Evolutionary conservation across 1,284 basidiomycete species (phyloP), one percentile per base, ranked within the genome.

Genomic region (Xerocomus nothofagi): DNA sequence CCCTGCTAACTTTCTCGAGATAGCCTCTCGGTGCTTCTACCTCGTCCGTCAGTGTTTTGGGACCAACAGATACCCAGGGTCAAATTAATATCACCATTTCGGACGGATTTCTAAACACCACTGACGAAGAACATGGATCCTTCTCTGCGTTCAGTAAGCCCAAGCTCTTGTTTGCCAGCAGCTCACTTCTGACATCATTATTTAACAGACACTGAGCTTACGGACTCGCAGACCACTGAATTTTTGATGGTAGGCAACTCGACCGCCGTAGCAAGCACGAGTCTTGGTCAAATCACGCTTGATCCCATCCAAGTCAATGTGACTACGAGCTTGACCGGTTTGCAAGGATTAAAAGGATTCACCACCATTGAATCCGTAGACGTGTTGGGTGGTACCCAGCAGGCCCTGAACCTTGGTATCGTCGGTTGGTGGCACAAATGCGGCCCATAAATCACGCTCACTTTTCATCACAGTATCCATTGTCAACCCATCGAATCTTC

Each of bases 241-340:
- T 88, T 91, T 68, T 70, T 73, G 37, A 75, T 90, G 36, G 71
- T 82, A 48, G 89, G 89, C 21, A 72, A 77, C 51, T 81, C 88
- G 36, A 72, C 73, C 26, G 83, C 88, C 2, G 64, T 88, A 11
- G 82, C 87, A 29, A 82, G 80, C 59, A 79, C 79, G 58, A 84
- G 81, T 57, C 73, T 91, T 47, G 89, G 88, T 34, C 68, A 75
- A 58, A 79, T 91, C 47, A 80, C 80, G 17, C 74, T 91, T n/a
- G 75, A 87, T 60, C 78, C 84, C 2, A 90, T 91, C 65, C 79
- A 80, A 56, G 86, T 91, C 63, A 82, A 88, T 55, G 88, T 90
- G 8, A 73, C 82, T n/a, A 84, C 83, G 7, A 76, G 73, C 24
- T 69, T 91, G 43, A 66, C 74, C 21, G 89, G 88, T 42, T 65